Conservation (phyloP, 257 asterid species). For the Forsythia suspensa region DNA sequence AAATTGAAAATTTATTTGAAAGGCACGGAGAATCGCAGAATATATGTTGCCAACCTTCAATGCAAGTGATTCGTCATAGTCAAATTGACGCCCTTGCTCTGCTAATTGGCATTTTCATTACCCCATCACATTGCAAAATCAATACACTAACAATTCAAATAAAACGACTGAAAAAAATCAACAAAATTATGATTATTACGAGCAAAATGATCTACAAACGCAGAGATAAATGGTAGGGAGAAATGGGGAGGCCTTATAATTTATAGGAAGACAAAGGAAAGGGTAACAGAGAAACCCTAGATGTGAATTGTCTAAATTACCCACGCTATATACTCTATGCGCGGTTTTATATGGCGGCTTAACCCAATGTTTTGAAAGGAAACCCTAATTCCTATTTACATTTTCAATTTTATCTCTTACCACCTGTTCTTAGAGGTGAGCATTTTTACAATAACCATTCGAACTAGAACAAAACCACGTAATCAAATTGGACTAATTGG, state of each 20-base stretch:
- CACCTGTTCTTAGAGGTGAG: too few relatives aligned
- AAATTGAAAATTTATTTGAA: constrained; percentile 33
- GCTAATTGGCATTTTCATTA: constrained; percentile 47
- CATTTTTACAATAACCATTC: too few relatives aligned
- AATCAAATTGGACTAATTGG: too few relatives aligned
- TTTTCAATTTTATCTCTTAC: too few relatives aligned
- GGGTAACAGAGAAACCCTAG: constrained; percentile 12
- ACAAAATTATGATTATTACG: neutral
- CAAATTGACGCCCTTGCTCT: constrained; percentile 59
- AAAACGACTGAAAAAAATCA: neutral
- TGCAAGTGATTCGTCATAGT: constrained; percentile 53
- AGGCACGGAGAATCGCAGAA: constrained; percentile 73
- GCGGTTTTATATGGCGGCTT: neutral
- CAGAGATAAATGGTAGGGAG: neutral
- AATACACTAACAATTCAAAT: neutral
- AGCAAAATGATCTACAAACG: neutral
- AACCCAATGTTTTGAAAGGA: neutral
- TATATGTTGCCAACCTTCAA: constrained; percentile 65
- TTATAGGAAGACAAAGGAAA: constrained; percentile 11
- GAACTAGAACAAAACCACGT: too few relatives aligned
- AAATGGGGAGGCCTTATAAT: neutral
- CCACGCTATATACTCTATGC: neutral
- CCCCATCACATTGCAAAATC: neutral
- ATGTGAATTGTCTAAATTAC: constrained; percentile 1
- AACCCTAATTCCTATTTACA: too few relatives aligned